Percentiles rank a stretch among this genome's conserved stretches.
Evolutionary conservation across 352 stramenopile genomes (phyloP).

Genomic region (Sclerospora graminicola): DNA sequence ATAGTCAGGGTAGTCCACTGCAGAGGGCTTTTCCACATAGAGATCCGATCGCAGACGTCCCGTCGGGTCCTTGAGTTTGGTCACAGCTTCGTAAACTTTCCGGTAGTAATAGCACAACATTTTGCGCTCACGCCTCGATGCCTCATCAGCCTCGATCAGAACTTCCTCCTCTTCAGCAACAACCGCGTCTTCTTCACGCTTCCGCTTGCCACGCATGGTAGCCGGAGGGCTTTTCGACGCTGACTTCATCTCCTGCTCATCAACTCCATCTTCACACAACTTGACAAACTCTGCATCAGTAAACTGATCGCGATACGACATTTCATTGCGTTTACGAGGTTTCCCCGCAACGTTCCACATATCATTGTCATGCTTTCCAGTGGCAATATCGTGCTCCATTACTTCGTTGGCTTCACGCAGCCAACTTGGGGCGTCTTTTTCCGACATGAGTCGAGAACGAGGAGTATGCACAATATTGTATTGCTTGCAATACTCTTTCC

Average conservation of each 20-base stretch:
- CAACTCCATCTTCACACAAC: constrained; percentile 79
- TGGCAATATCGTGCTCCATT: constrained; percentile 45
- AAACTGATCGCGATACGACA: constrained; percentile 80
- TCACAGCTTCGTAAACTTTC: constrained; percentile 75
- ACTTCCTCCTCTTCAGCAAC: constrained; percentile 22
- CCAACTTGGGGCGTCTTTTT: constrained; percentile 60
- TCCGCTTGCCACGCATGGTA: constrained; percentile 16
- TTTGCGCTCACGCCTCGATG: constrained; percentile 42
- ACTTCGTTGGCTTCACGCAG: constrained; percentile 57
- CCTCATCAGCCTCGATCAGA: constrained; percentile 36
- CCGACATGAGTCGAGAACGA: constrained; percentile 53
- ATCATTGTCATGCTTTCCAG: constrained; percentile 44
- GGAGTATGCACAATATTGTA: constrained; percentile 28
- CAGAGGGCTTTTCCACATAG: constrained; percentile 74
- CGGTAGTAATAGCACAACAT: constrained; percentile 74
- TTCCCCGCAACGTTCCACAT: constrained; percentile 45
- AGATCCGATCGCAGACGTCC: constrained; percentile 59
- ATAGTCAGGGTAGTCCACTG: constrained; percentile 82
- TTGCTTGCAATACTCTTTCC: constrained; percentile 57
- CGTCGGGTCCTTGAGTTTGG: constrained; percentile 63
- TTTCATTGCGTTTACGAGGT: constrained; percentile 70
- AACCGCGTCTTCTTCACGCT: constrained; percentile 22
- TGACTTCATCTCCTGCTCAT: constrained; percentile 26
- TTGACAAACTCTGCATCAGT: constrained; percentile 83
- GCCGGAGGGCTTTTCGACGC: constrained; percentile 14